Conservation (phyloP, 2,329 filamentous ascomycete genomes). For the Colletotrichum chrysophilum region DNA sequence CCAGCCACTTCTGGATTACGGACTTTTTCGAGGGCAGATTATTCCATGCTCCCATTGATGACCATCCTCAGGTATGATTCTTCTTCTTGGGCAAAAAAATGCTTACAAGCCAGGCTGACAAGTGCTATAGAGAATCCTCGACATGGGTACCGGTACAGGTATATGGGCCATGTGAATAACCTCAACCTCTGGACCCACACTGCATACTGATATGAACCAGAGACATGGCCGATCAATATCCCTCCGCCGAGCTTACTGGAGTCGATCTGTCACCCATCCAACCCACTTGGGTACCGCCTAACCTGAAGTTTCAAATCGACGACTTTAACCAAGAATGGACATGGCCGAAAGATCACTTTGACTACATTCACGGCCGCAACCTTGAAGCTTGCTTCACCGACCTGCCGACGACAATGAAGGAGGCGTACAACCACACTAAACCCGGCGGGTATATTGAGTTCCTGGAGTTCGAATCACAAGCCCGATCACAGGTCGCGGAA, state of each 20-base stretch:
- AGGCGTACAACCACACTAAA: slow-evolving; percentile 55
- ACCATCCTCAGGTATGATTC: slow-evolving; percentile 23
- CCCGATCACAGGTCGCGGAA: neutral
- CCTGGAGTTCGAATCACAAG: slow-evolving; percentile 28
- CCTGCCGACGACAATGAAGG: slow-evolving; percentile 59
- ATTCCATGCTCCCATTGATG: slow-evolving; percentile 38
- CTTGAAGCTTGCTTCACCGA: slow-evolving; percentile 63
- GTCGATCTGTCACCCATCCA: slow-evolving; percentile 58
- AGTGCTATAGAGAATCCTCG: slow-evolving; percentile 39
- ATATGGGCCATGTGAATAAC: slow-evolving; percentile 45
- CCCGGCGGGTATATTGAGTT: slow-evolving; percentile 37
- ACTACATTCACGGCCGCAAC: slow-evolving; percentile 65
- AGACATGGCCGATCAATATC: slow-evolving; percentile 50
- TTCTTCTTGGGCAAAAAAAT: neutral
- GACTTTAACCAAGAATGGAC: slow-evolving; percentile 50
- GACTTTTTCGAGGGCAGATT: slow-evolving; percentile 38
- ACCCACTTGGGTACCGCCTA: slow-evolving; percentile 40
- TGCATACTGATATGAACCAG: slow-evolving; percentile 35
- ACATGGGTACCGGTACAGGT: slow-evolving; percentile 47
- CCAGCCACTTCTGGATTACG: neutral
- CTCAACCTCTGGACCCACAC: neutral
- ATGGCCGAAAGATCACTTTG: slow-evolving; percentile 42
- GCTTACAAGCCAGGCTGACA: too few species aligned
- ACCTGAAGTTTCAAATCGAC: slow-evolving; percentile 40
- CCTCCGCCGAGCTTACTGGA: slow-evolving; percentile 49